Conservation (phyloP, 164 flowering plant species). For the Liriodendron chinense region DNA sequence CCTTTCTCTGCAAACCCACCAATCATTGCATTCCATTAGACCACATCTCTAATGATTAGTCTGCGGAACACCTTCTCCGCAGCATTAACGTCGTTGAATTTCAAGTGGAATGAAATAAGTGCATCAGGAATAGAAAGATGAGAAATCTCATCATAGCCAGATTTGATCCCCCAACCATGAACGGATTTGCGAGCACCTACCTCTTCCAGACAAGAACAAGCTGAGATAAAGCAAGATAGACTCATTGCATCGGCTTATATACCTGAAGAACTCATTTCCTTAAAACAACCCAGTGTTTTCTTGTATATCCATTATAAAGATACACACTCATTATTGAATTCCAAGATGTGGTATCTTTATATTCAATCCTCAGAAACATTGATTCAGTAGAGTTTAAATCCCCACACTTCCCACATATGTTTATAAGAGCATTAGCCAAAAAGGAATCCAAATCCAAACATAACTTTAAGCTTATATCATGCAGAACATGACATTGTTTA, state of each 20-base stretch:
- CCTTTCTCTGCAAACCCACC: slow-evolving; percentile 33
- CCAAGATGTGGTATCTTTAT: no score
- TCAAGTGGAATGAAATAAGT: slow-evolving; percentile 41
- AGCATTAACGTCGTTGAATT: slow-evolving; percentile 27
- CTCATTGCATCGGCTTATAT: slow-evolving; percentile 24
- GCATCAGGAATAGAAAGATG: slow-evolving; percentile 35
- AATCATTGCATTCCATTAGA: slow-evolving; percentile 52
- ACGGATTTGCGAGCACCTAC: slow-evolving; percentile 21
- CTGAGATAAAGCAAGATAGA: slow-evolving; percentile 38
- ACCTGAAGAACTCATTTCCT: slow-evolving; percentile 24
- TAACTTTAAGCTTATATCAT: slow-evolving; percentile 30
- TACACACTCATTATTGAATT: slow-evolving; percentile 39
- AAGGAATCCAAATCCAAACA: slow-evolving; percentile 26
- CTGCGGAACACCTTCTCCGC: slow-evolving; percentile 30
- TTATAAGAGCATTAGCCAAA: slow-evolving; percentile 49
- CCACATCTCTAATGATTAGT: slow-evolving; percentile 25
- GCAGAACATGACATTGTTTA: slow-evolving; percentile 23
- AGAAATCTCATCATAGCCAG: slow-evolving; percentile 25
- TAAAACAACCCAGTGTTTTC: slow-evolving; percentile 27
- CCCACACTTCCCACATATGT: slow-evolving; percentile 69
- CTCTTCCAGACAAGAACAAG: slow-evolving; percentile 31
- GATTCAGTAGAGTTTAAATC: no score
- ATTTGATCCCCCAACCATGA: slow-evolving; percentile 33
- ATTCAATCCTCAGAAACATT: no score
- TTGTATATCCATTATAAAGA: slow-evolving; percentile 25